Base-by-base conservation (phyloP, 257 asterid species). In the Primulina huaijiensis region DNA sequence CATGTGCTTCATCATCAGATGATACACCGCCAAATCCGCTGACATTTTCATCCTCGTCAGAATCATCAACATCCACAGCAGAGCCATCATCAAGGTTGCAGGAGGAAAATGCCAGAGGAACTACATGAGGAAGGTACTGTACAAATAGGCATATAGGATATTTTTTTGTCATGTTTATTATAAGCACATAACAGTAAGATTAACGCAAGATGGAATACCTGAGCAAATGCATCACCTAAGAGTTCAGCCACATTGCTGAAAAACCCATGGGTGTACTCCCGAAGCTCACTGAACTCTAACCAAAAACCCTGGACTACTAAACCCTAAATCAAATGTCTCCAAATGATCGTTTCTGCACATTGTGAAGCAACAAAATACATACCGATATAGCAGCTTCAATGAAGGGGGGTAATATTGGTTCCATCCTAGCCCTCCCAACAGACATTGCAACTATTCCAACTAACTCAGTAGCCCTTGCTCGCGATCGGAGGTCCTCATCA, bases 71-170 rank as follows among this genome's bases (percentile, higher is more conserved):
- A 88, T 89, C 92, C 81, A 91, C 88, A 70, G 99, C 97, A 74
- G 99, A 91, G 61, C 99, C 99, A 69, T 94, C 99, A 78, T 94
- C 99, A 74, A 94, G 97, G 84, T 94, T 94, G 87, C 99, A 94
- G 61, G 97, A 94, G 67, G 90, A 77, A 67, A 91, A 84, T 29
- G 90, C 92, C 79, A 94, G 77, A 67, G 92, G 97, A 77, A 89
- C 93, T 21, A 91, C 96, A 63, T 89, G 99, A 8, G 95, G 96
- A 68, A 94, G 99, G 77, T 94, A 94, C 99, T 93, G 88, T 79
- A 46, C 68, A 76, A 71, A 80, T 68, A 85, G 30, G 72, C 29
- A 71, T 73, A 62, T 53, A 55, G 77, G 20, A 23, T 16, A 62
- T 46, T 78, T 61, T 84, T 82, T 72, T 57, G 46, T 19, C 52